phyloP scores from a whole-genome alignment of 352 stramenopile species.

The Globisporangium rhizosaccharum region DNA sequence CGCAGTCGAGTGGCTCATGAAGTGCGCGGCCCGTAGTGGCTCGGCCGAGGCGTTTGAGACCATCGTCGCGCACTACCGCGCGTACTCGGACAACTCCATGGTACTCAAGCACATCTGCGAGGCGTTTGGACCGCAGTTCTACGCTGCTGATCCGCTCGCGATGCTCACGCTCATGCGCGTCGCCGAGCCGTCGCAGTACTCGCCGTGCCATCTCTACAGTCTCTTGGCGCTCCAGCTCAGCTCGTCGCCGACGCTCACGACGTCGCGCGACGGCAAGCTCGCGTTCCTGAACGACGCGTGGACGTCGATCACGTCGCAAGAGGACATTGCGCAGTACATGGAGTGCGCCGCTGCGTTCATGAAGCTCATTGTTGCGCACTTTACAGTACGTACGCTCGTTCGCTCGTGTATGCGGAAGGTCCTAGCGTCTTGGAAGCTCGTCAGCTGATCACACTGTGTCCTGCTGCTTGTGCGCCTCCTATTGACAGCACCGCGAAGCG shows the following conservation, averaged over 20 bases:
- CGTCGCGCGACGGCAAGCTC: constrained; percentile 43
- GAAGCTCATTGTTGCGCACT: constrained; percentile 83
- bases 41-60: constrained; percentile 48
- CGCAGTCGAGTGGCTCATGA: constrained; percentile 84
- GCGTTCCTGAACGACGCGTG: constrained; percentile 86
- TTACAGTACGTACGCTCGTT: constrained; percentile 30
- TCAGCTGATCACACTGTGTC: neutral
- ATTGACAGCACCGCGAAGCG: constrained; percentile 57
- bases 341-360: constrained; percentile 79
- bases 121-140: constrained; percentile 59
- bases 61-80: constrained; percentile 73
- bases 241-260: constrained; percentile 19
- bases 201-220: constrained; percentile 69
- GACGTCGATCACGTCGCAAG: constrained; percentile 66
- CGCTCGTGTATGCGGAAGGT: neutral
- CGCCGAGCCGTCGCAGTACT: constrained; percentile 44
- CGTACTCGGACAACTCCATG: constrained; percentile 86
- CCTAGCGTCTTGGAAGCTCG: neutral
- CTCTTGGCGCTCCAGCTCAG: constrained; percentile 61
- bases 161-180: constrained; percentile 72
- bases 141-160: constrained; percentile 38
- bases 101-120: constrained; percentile 85
- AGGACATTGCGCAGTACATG: constrained; percentile 77
- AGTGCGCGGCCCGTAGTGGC: constrained; percentile 42
- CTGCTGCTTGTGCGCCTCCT: neutral